phyloP scores from a whole-genome alignment of 2,329 filamentous ascomycete species.

The Ophiostoma ulmi region DNA sequence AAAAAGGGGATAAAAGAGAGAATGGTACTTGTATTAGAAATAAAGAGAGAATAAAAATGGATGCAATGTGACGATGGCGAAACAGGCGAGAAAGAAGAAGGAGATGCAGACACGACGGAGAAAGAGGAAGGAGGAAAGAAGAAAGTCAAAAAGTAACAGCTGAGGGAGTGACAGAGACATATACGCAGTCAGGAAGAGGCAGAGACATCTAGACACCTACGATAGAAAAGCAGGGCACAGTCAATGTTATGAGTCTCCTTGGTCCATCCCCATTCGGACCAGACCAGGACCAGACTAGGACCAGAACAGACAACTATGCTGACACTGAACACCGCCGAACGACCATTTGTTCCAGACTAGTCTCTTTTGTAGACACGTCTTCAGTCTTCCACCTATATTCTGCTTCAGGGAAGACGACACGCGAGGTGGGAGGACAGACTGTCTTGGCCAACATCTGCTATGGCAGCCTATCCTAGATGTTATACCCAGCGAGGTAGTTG shows the following conservation, averaged over 20 bases:
- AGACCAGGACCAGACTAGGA: background rate
- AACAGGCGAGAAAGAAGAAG: background rate
- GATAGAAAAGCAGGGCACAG: conserved; percentile 2
- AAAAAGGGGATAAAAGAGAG: background rate
- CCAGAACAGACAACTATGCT: background rate
- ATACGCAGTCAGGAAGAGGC: background rate
- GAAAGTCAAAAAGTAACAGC: background rate
- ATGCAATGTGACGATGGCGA: background rate
- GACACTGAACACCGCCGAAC: conserved; percentile 5
- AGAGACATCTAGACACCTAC: background rate
- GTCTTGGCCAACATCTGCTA: conserved; percentile 1
- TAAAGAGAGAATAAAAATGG: no score
- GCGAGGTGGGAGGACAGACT: conserved; percentile 15
- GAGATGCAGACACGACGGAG: background rate
- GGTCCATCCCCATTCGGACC: background rate
- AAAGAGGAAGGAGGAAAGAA: background rate
- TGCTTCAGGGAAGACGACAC: background rate
- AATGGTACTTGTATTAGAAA: no score
- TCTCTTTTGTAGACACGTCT: background rate
- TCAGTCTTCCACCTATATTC: background rate
- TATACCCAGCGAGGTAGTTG: background rate
- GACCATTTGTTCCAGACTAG: conserved; percentile 6
- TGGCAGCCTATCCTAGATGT: background rate
- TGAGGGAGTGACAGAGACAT: background rate
- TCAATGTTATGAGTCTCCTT: background rate